Base-by-base conservation (phyloP, 441 rosid genomes). In the Dalechampia spathulata region DNA sequence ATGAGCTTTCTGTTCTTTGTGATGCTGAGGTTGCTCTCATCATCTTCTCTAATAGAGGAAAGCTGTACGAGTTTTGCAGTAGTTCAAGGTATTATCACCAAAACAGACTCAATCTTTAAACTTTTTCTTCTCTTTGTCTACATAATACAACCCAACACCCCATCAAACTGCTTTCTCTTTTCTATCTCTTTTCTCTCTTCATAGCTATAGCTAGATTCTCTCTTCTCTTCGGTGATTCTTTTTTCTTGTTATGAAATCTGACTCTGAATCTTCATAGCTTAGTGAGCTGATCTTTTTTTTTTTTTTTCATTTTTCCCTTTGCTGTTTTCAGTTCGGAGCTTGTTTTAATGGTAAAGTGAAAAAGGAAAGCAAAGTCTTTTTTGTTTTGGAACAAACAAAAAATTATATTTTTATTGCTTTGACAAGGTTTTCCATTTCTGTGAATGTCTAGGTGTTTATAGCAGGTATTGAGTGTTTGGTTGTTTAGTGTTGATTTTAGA, bases 21-120 rank as follows among this genome's bases (percentile, higher is more conserved):
- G 96, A 91, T 77, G 98, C 98, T 11, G 98, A 92, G 72, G 87
- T 92, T 79, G 98, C 98, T 72, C 96, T 92, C 90, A 92, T 92
- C 94, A 75, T 92, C 91, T 92, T 92, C 99, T 92, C 96, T 65
- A 86, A 85, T 85, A 83, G 99, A 69, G 99, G 96, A 61, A 92
- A 89, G 71, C 87, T 88, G 82, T 85, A 88, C 88, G 99, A 92
- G 83, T 92, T 92, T 74, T 92, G 96, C 88, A 88, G 94, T 67
- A 85, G 94, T 73, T 86, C 98, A 72, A 88, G 96, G 98, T 91
- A 77, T 64, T n/a, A n/a, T 32, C 68, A 68, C 79, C 52, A 73
- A 78, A 74, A 71, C 68, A 69, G 40, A 72, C 64, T 43, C 58
- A 47, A 26, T 38, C 26, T 52, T 60, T 7, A n/a, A n/a, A n/a